Percentiles rank a stretch among this genome's conserved stretches.
These are phyloP conservation scores for Angomonas desouzai DNA, from an alignment of 208 protist species.

Conservation along the genomic window DNA sequence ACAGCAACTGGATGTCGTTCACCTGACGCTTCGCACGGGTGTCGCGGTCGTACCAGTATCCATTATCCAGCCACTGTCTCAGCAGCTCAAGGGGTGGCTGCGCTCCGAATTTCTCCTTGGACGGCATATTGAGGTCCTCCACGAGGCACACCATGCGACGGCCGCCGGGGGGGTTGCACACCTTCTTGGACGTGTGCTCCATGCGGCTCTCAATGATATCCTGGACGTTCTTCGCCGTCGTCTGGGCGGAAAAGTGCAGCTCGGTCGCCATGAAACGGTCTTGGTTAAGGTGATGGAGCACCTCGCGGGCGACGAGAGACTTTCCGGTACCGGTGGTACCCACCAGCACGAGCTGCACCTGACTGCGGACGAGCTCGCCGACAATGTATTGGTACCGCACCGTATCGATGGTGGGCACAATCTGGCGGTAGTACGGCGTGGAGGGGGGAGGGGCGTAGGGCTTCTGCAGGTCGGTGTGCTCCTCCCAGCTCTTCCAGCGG, in stretches of 20 bases:
- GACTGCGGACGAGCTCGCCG: constrained; percentile 78
- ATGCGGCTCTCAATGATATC: constrained; percentile 95
- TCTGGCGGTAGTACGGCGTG: constrained; percentile 93
- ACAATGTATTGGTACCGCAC: constrained; percentile 95
- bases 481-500: constrained; percentile 93
- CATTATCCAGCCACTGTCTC: constrained; percentile 96
- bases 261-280: constrained; percentile 86
- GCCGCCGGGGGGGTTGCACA: constrained; percentile 91
- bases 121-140: constrained; percentile 99
- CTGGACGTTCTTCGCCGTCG: constrained; percentile 91
- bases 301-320: constrained; percentile 89
- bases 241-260: constrained; percentile 97
- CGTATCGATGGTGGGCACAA: constrained; percentile 98
- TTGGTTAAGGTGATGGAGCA: constrained; percentile 75
- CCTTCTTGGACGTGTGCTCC: constrained; percentile 96
- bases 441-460: constrained; percentile 77
- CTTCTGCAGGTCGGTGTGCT: constrained; percentile 85
- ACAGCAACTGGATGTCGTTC: constrained; percentile 96
- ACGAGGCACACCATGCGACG: constrained; percentile 96
- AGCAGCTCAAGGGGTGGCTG: constrained; percentile 97
- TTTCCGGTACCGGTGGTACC: constrained; percentile 97
- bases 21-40: constrained; percentile 93
- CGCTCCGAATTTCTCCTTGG: constrained; percentile 96
- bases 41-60: constrained; percentile 96
- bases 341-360: constrained; percentile 91